These are phyloP conservation scores for Moesziomyces aphidis DNA, from an alignment of 1,284 basidiomycete genomes.

Conservation along the genomic window DNA sequence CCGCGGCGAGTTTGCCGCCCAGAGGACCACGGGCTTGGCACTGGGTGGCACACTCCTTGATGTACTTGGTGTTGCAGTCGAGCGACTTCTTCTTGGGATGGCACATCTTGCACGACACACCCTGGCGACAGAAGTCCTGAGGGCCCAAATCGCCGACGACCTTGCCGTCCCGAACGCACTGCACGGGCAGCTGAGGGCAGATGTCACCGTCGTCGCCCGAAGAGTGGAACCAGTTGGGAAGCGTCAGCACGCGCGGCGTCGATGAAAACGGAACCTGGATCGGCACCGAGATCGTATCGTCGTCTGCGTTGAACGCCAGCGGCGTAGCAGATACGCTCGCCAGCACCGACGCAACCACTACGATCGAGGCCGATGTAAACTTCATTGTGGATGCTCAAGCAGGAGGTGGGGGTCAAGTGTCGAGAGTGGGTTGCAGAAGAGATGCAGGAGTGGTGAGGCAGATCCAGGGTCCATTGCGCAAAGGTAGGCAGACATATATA, in stretches of 20 bases:
- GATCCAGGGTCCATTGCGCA: too few species aligned
- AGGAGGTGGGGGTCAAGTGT: not conserved
- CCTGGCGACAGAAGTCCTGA: constrained; percentile 40
- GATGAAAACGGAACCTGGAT: constrained; percentile 46
- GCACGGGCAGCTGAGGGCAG: constrained; percentile 41
- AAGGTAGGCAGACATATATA: too few species aligned
- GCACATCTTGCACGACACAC: constrained; percentile 30
- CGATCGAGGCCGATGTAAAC: constrained; percentile 19
- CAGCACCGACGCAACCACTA: constrained; percentile 26
- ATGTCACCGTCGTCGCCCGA: constrained; percentile 33
- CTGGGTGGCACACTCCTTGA: constrained; percentile 33
- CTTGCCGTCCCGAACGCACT: constrained; percentile 45
- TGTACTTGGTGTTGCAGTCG: constrained; percentile 52
- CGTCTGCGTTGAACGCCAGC: constrained; percentile 33
- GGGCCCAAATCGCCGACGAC: constrained; percentile 45
- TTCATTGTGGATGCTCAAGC: constrained; percentile 17
- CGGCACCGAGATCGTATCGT: constrained; percentile 40
- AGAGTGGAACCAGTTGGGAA: constrained; percentile 46
- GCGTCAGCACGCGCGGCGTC: constrained; percentile 23
- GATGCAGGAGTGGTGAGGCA: not conserved
- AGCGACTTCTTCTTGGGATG: constrained; percentile 43
- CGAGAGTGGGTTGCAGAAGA: not conserved
- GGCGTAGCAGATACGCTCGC: constrained; percentile 20
- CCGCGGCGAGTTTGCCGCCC: constrained; percentile 25
- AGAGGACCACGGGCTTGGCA: constrained; percentile 49